Percentiles rank a stretch among this genome's conserved stretches.
Evolutionary conservation across 2,329 filamentous ascomycete genomes (phyloP).

Genomic region (Exophiala viscosa): DNA sequence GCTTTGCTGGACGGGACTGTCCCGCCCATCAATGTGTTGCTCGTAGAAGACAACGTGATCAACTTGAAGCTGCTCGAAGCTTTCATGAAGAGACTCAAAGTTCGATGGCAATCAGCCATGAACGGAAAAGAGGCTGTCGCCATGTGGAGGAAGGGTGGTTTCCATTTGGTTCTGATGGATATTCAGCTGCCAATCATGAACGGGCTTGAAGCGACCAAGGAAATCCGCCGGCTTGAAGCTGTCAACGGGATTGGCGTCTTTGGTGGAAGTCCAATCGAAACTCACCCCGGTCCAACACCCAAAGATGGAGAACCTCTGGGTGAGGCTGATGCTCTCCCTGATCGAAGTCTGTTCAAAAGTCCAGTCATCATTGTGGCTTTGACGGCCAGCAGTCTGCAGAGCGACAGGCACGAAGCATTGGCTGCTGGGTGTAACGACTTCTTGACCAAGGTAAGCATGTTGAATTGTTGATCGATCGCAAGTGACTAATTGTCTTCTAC

Average conservation of each 20-base stretch:
- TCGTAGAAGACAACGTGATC: slow-evolving; percentile 98
- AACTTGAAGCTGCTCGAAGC: slow-evolving; percentile 90
- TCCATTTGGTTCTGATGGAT: slow-evolving; percentile 96
- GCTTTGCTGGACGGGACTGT: slow-evolving; percentile 75
- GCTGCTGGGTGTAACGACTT: slow-evolving; percentile 98
- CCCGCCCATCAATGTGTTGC: slow-evolving; percentile 93
- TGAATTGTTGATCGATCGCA: slow-evolving; percentile 5
- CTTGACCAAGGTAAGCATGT: slow-evolving; percentile 76
- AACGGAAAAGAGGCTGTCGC: slow-evolving; percentile 89
- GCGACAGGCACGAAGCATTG: slow-evolving; percentile 88
- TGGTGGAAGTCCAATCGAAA: slow-evolving; percentile 26
- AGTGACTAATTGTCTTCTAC: not conserved
- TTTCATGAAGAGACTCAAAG: slow-evolving; percentile 92
- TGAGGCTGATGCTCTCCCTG: slow-evolving; percentile 60
- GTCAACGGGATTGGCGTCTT: slow-evolving; percentile 93
- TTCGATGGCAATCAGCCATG: slow-evolving; percentile 95
- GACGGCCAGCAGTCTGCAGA: slow-evolving; percentile 90
- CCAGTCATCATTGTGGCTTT: slow-evolving; percentile 97
- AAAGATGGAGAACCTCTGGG: slow-evolving; percentile 13
- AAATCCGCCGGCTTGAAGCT: slow-evolving; percentile 84
- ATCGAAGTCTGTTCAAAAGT: slow-evolving; percentile 79
- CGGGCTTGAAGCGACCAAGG: slow-evolving; percentile 87
- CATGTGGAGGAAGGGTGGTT: slow-evolving; percentile 89
- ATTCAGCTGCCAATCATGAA: slow-evolving; percentile 97
- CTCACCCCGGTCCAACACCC: slow-evolving; percentile 7